Conservation (phyloP, 495 filamentous ascomycete genomes). For the Choiromyces venosus region DNA sequence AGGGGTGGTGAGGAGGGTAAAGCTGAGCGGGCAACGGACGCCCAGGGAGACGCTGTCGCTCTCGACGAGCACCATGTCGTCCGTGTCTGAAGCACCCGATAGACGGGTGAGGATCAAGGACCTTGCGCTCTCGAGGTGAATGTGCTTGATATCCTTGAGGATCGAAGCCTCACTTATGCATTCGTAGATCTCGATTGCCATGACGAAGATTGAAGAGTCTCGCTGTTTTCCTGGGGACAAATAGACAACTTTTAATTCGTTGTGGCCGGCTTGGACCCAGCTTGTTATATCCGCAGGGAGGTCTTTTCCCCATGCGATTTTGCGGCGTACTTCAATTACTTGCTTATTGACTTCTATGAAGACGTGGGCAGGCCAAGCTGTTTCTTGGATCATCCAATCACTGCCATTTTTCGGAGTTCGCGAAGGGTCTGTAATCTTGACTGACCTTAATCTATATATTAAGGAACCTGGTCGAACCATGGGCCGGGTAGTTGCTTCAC, state of each 20-base stretch:
- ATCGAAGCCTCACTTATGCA: slow-evolving; percentile 31
- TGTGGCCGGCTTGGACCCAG: slow-evolving; percentile 50
- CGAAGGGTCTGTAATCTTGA: slow-evolving; percentile 17
- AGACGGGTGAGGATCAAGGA: slow-evolving; percentile 27
- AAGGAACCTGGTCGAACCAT: slow-evolving; percentile 32
- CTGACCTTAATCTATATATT: slow-evolving; percentile 36
- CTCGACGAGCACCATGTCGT: slow-evolving; percentile 39
- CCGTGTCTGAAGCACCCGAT: slow-evolving; percentile 21
- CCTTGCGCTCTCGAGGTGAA: slow-evolving; percentile 16
- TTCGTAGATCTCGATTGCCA: slow-evolving; percentile 33
- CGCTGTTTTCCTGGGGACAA: slow-evolving; percentile 40
- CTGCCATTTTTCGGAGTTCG: slow-evolving; percentile 37
- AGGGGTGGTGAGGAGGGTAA: slow-evolving; percentile 35
- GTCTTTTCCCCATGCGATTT: slow-evolving; percentile 66
- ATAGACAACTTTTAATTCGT: slow-evolving; percentile 55
- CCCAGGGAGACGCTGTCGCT: slow-evolving; percentile 33
- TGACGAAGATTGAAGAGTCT: slow-evolving; percentile 14
- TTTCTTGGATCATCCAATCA: slow-evolving; percentile 59
- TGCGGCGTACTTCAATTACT: slow-evolving; percentile 56
- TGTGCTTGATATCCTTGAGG: slow-evolving; percentile 14
- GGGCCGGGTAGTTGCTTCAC: slow-evolving; percentile 27
- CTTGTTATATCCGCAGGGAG: slow-evolving; percentile 66
- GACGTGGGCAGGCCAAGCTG: slow-evolving; percentile 65
- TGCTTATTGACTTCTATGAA: slow-evolving; percentile 63
- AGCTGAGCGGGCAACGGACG: slow-evolving; percentile 36